A percentile compares a stretch with the other conserved stretches of the same genome.
Conservation (phyloP, 805 yeast species). For the Sugiyamaella floridensis region DNA sequence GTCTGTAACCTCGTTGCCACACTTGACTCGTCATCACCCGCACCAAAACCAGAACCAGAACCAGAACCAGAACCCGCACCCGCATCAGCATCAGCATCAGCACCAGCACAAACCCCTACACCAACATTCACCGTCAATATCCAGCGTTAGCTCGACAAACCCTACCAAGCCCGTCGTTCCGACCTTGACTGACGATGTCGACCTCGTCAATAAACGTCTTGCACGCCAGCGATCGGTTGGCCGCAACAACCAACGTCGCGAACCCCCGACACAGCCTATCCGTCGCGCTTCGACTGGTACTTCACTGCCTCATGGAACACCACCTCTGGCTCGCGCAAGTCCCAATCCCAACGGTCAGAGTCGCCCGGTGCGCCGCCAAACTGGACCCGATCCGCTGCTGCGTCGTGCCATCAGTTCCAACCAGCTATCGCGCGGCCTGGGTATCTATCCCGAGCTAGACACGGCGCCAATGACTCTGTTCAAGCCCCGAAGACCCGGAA, state of each 20-base stretch:
- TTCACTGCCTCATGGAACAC: background rate
- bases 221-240: conserved; percentile 8
- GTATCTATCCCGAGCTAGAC: conserved; percentile 4
- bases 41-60: background rate
- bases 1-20: background rate
- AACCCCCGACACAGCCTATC: background rate
- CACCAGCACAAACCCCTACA: background rate
- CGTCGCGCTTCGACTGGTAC: conserved; percentile 11
- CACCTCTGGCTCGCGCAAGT: conserved; percentile 1
- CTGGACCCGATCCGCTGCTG: conserved; percentile 8
- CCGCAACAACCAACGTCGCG: background rate
- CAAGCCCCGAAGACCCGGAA: background rate
- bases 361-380: background rate
- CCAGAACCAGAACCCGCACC: too few relatives aligned
- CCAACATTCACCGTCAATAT: background rate
- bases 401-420: conserved; percentile 15
- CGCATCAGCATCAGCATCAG: background rate
- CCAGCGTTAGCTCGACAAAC: background rate
- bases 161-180: background rate
- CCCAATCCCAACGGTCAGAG: background rate
- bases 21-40: background rate
- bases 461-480: background rate
- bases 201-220: conserved; percentile 4
- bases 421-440: conserved; percentile 12
- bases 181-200: conserved; percentile 4